Percentiles rank a stretch among this genome's conserved stretches.
Evolutionary conservation across 1,139 yeast species (phyloP).

Genomic region (Arxiozyma heterogenica): DNA sequence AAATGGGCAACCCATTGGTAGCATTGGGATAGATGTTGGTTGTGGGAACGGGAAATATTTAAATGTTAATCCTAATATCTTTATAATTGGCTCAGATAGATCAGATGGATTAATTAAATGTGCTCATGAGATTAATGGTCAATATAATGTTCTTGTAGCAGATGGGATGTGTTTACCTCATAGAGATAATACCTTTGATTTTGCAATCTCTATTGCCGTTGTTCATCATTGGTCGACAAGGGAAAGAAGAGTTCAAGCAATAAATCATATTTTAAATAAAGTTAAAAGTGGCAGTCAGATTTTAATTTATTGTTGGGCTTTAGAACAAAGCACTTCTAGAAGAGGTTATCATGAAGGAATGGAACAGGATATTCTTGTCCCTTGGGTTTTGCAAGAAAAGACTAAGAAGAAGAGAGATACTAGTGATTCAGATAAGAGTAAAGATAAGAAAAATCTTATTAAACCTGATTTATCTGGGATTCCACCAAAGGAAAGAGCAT

Average conservation of each 20-base stretch:
- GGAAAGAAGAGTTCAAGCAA: slow-evolving; percentile 68
- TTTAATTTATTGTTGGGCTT: slow-evolving; percentile 89
- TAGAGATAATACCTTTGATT: slow-evolving; percentile 52
- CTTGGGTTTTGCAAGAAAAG: slow-evolving; percentile 68
- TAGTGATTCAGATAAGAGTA: slow-evolving; percentile 6
- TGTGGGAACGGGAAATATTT: slow-evolving; percentile 96
- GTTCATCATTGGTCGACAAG: slow-evolving; percentile 90
- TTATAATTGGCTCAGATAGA: slow-evolving; percentile 72
- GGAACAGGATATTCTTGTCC: slow-evolving; percentile 89
- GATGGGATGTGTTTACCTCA: slow-evolving; percentile 75
- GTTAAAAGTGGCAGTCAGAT: slow-evolving; percentile 56
- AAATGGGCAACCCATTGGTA: slow-evolving; percentile 33
- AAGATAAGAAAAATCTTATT: slow-evolving; percentile 9
- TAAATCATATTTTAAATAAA: slow-evolving; percentile 54
- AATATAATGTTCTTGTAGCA: slow-evolving; percentile 51
- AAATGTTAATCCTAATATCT: slow-evolving; percentile 56
- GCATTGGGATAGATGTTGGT: slow-evolving; percentile 68
- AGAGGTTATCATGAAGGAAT: slow-evolving; percentile 84
- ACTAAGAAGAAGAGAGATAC: slow-evolving; percentile 22
- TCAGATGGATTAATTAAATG: slow-evolving; percentile 70
- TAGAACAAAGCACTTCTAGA: slow-evolving; percentile 79
- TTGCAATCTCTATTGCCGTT: slow-evolving; percentile 92
- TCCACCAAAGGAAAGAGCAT: slow-evolving; percentile 25
- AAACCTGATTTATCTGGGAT: slow-evolving; percentile 25
- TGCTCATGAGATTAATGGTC: slow-evolving; percentile 44